phyloP scores from a whole-genome alignment of 2,329 filamentous ascomycete genomes.

The Stachybotrys chartarum region DNA sequence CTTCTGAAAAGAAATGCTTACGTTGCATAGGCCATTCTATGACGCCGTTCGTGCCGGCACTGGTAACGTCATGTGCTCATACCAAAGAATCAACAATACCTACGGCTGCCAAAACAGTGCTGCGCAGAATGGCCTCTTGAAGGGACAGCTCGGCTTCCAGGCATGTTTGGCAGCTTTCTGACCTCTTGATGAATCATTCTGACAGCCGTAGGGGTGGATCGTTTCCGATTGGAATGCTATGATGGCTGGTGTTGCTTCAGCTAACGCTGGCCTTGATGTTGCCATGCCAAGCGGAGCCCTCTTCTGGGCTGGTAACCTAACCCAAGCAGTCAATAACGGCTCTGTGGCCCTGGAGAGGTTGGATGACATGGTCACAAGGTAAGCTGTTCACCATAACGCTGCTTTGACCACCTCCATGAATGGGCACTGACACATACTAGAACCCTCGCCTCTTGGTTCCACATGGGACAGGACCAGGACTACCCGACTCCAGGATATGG shows the following conservation, averaged over 20 bases:
- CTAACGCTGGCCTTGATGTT: neutral
- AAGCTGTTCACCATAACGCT: too few relatives aligned
- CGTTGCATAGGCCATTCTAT: conserved; percentile 59
- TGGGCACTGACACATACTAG: too few relatives aligned
- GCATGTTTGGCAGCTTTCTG: too few relatives aligned
- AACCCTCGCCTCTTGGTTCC: conserved; percentile 48
- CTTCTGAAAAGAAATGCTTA: neutral
- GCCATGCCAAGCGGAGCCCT: neutral
- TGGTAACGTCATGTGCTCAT: conserved; percentile 66
- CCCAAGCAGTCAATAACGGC: neutral
- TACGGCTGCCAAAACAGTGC: conserved; percentile 60
- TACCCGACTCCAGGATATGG: neutral
- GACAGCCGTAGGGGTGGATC: too few relatives aligned
- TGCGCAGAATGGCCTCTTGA: conserved; percentile 54
- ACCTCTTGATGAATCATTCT: too few relatives aligned
- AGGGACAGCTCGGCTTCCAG: conserved; percentile 68
- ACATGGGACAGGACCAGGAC: conserved; percentile 32
- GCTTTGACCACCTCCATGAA: too few relatives aligned
- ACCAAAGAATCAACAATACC: conserved; percentile 64
- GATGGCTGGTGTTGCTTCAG: neutral
- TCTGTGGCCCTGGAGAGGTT: neutral
- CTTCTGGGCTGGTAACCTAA: neutral
- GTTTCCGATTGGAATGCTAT: conserved; percentile 67
- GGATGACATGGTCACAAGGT: neutral
- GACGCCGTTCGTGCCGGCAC: conserved; percentile 61